Percentiles rank a stretch among this genome's conserved stretches.
Conservation (phyloP, 73 alveolate genomes). For the Stentor roeselii region DNA sequence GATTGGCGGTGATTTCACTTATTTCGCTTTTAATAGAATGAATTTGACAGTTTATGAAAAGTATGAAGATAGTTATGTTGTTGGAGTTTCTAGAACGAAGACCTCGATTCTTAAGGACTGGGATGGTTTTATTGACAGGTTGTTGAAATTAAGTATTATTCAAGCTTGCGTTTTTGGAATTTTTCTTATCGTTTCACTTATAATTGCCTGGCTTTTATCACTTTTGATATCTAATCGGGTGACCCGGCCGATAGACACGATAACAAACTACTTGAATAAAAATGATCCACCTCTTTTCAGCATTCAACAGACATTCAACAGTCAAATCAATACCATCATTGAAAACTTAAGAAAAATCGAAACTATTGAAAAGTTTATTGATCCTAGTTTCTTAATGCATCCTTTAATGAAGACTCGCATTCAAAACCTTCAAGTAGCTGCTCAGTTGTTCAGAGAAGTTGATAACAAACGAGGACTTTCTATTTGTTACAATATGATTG, state of each 20-base stretch:
- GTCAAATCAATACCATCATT: background rate
- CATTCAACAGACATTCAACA: background rate
- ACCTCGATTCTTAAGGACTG: background rate
- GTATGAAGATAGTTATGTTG: background rate
- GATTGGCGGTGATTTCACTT: background rate
- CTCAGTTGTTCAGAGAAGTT: background rate
- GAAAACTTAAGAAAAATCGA: background rate
- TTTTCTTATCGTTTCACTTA: background rate
- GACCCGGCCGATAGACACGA: background rate
- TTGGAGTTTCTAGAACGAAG: background rate
- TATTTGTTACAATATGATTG: background rate
- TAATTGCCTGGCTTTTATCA: background rate
- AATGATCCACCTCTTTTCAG: background rate
- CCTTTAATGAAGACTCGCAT: background rate
- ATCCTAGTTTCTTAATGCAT: background rate
- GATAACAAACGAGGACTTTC: constrained; percentile 22
- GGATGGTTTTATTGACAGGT: background rate
- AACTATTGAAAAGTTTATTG: constrained; percentile 9
- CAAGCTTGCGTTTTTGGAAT: constrained; percentile 1
- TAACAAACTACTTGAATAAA: background rate
- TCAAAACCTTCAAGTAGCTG: background rate
- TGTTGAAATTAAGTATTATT: background rate
- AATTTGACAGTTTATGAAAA: background rate
- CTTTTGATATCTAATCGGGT: background rate
- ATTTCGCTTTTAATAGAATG: background rate